A percentile compares a stretch with the other conserved stretches of the same genome.
These are phyloP conservation scores for Yamadazyma siamensis DNA, from an alignment of 1,139 yeast genomes.

Conservation along the genomic window DNA sequence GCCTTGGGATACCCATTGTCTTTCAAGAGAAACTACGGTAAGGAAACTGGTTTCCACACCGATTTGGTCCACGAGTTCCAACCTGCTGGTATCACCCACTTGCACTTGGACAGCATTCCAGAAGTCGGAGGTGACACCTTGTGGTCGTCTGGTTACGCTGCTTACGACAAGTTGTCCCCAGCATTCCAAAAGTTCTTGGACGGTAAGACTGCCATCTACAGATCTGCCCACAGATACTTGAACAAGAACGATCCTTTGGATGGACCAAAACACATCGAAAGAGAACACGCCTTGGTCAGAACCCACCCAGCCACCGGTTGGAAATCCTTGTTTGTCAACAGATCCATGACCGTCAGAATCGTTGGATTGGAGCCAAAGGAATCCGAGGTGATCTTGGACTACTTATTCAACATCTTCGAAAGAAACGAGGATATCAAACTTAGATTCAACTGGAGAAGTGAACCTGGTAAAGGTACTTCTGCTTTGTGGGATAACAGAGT, in stretches of 20 bases:
- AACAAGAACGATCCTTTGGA: conserved; percentile 29
- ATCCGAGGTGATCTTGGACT: conserved; percentile 29
- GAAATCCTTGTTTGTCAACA: conserved; percentile 36
- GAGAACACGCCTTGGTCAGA: conserved; percentile 38
- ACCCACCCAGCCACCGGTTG: conserved; percentile 43
- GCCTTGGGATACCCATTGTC: conserved; percentile 18
- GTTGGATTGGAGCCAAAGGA: conserved; percentile 26
- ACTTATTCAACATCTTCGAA: conserved; percentile 29
- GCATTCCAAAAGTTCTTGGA: conserved; percentile 33
- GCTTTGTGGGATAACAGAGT: conserved; percentile 59
- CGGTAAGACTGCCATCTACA: conserved; percentile 33
- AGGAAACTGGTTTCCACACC: conserved; percentile 35
- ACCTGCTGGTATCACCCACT: conserved; percentile 37
- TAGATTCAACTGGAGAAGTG: conserved; percentile 51
- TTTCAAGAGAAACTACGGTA: conserved; percentile 26
- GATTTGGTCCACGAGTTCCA: conserved; percentile 34
- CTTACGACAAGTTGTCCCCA: conserved; percentile 35
- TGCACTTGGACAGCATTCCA: conserved; percentile 33
- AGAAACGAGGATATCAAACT: conserved; percentile 44
- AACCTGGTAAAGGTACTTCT: conserved; percentile 48
- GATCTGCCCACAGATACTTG: conserved; percentile 30
- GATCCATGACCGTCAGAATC: conserved; percentile 19
- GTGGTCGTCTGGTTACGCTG: conserved; percentile 36
- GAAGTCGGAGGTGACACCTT: conserved; percentile 33
- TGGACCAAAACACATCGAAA: conserved; percentile 31